Percentiles rank a stretch among this genome's conserved stretches.
These are phyloP conservation scores for Wickerhamomyces rabaulensis DNA, from an alignment of 805 yeast species.

Conservation along the genomic window DNA sequence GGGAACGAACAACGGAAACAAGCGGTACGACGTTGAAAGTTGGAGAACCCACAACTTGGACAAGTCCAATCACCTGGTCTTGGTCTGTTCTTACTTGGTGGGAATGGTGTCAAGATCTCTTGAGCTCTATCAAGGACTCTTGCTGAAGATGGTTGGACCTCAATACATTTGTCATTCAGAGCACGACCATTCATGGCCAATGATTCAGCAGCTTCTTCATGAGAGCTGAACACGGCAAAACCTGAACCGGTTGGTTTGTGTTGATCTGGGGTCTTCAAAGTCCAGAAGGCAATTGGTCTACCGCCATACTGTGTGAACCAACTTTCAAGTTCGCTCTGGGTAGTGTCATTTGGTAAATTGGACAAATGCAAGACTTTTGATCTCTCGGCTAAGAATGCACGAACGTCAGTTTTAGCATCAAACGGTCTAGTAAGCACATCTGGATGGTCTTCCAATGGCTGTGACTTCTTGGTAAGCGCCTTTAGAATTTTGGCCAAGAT, in stretches of 20 bases:
- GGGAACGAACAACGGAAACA: slow-evolving; percentile 93
- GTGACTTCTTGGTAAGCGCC: slow-evolving; percentile 43
- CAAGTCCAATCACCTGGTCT: slow-evolving; percentile 99
- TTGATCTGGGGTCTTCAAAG: slow-evolving; percentile 59
- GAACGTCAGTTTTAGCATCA: slow-evolving; percentile 70
- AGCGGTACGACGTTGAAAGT: slow-evolving; percentile 89
- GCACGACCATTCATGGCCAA: slow-evolving; percentile 75
- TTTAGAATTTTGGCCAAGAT: slow-evolving; percentile 40
- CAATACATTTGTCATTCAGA: slow-evolving; percentile 68
- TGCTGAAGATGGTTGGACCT: slow-evolving; percentile 82
- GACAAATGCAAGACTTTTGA: slow-evolving; percentile 75
- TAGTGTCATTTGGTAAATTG: slow-evolving; percentile 81
- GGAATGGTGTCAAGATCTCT: slow-evolving; percentile 79
- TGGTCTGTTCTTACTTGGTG: slow-evolving; percentile 79
- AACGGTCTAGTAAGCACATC: slow-evolving; percentile 65
- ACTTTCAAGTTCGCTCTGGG: slow-evolving; percentile 83
- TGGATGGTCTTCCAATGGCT: slow-evolving; percentile 42
- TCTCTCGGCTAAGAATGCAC: slow-evolving; percentile 61
- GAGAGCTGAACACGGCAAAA: slow-evolving; percentile 78
- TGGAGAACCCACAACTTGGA: slow-evolving; percentile 91
- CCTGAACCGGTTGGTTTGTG: slow-evolving; percentile 58
- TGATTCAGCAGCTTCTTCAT: slow-evolving; percentile 81
- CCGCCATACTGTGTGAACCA: slow-evolving; percentile 90
- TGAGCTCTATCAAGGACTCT: slow-evolving; percentile 75
- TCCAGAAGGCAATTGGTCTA: slow-evolving; percentile 86